Evolutionary conservation across 768 basidiomycete species (phyloP), one percentile per base, ranked within the genome.

Genomic region (Tricholoma sp.): DNA sequence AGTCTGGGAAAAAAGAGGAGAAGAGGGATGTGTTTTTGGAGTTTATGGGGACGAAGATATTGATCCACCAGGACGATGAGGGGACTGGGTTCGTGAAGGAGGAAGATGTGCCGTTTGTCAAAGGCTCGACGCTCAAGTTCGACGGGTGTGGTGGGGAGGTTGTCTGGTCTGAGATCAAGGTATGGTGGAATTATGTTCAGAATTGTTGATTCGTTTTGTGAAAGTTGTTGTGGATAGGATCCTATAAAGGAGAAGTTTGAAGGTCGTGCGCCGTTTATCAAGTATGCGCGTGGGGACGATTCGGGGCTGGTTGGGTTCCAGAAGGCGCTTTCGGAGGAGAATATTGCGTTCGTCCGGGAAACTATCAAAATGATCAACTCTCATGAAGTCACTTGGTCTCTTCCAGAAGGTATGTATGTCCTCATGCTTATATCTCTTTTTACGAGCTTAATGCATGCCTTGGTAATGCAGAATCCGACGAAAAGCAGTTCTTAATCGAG

Each of bases 401-500:
- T 80, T 54, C 82, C 86, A 3, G 79, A 76, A 31, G 88, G 88
- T 86, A 45, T 50, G 80, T 68, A 3, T 43, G 46, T 39, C 59
- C 56, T 39, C 18, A n/a, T n/a, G n/a, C n/a, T n/a, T n/a, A n/a
- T 37, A 32, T 29, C 12, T 24, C 27, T 27, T 34, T 51, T n/a
- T 11, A 32, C 32, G 19, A 5, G 19, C 6, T n/a, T 4, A 27
- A 21, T 50, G n/a, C 43, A 16, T 27, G 3, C 45, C 60, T 22
- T 53, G 18, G n/a, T 55, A 45, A 55, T 46, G 58, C 60, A 89
- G 89, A 89, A 77, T 83, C 84, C 22, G 82, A 82, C 50, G 89
- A 91, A 63, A 85, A 83, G 64, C 72, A 73, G 1, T 89, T 90
- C 73, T 86, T 88, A 64, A 74, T 89, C 27, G 84, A 89, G 66